These are phyloP conservation scores for Magnaporthiopsis incrustans DNA, from an alignment of 2,329 filamentous ascomycete species.

Conservation along the genomic window DNA sequence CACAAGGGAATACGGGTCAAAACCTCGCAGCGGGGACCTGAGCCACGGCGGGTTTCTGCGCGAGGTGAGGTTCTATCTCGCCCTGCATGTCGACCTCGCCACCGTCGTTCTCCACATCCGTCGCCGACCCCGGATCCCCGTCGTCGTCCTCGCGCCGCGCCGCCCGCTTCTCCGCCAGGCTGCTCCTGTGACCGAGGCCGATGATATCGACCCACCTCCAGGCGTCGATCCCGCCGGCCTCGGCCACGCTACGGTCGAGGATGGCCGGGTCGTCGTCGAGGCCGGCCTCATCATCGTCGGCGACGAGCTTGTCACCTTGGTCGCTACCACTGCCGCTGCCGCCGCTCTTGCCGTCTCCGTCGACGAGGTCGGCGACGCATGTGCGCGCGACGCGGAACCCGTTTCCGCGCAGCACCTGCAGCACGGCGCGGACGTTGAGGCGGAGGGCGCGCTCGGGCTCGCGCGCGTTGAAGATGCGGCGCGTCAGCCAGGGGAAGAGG, in stretches of 20 bases:
- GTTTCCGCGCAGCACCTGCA: conserved; percentile 48
- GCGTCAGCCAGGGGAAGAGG: conserved; percentile 65
- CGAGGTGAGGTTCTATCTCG: conserved; percentile 24
- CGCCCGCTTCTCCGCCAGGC: conserved; percentile 4
- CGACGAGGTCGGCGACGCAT: conserved; percentile 38
- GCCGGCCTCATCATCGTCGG: conserved; percentile 15
- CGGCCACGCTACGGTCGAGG: conserved; percentile 32
- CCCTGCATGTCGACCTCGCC: conserved; percentile 26
- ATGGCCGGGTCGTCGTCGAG: conserved; percentile 42
- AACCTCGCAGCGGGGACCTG: neutral
- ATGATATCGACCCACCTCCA: conserved; percentile 48
- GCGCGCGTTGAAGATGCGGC: conserved; percentile 47
- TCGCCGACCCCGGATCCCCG: conserved; percentile 7
- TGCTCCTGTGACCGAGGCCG: conserved; percentile 31
- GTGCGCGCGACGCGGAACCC: conserved; percentile 41
- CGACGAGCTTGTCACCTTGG: conserved; percentile 12
- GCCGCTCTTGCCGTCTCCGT: conserved; percentile 28
- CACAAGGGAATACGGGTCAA: neutral
- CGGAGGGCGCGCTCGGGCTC: conserved; percentile 51
- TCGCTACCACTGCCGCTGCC: conserved; percentile 8
- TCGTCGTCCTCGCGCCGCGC: neutral
- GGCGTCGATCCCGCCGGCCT: conserved; percentile 27
- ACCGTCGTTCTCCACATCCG: conserved; percentile 13
- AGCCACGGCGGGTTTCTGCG: neutral
- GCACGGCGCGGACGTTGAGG: conserved; percentile 49